Conservation (phyloP, 805 yeast genomes). For the Yarrowia phangngaensis region DNA sequence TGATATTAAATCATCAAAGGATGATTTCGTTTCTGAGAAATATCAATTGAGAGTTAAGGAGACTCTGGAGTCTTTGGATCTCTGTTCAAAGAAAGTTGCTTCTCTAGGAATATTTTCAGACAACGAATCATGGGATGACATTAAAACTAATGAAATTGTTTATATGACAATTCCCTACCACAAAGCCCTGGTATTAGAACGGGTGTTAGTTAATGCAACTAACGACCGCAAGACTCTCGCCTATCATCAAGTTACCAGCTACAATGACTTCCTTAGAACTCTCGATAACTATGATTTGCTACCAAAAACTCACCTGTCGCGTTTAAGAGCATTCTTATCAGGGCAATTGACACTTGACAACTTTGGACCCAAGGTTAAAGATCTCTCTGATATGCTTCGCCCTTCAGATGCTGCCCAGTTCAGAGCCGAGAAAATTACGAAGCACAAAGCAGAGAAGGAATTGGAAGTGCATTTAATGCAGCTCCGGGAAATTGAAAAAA, state of each 20-base stretch:
- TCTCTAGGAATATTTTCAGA: slow-evolving; percentile 60
- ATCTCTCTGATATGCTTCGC: slow-evolving; percentile 27
- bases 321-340: slow-evolving; percentile 18
- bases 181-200: slow-evolving; percentile 46
- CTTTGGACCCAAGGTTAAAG: slow-evolving; percentile 7
- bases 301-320: slow-evolving; percentile 27
- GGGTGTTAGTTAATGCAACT: slow-evolving; percentile 29
- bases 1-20: slow-evolving; percentile 1
- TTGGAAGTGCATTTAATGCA: slow-evolving; percentile 46
- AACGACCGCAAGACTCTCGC: slow-evolving; percentile 22
- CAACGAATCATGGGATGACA: slow-evolving; percentile 68
- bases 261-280: slow-evolving; percentile 33
- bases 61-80: slow-evolving; percentile 45
- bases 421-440: slow-evolving; percentile 70
- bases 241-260: slow-evolving; percentile 28
- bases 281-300: slow-evolving; percentile 33
- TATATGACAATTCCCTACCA: slow-evolving; percentile 59
- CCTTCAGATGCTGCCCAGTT: slow-evolving; percentile 42
- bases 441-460: slow-evolving; percentile 57
- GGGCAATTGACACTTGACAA: slow-evolving; percentile 13
- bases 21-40: slow-evolving; percentile 10
- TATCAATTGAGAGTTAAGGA: slow-evolving; percentile 37
- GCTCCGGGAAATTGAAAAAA: slow-evolving; percentile 26
- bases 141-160: slow-evolving; percentile 59
- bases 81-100: slow-evolving; percentile 46